These are phyloP conservation scores for Geosmithia flava DNA, from an alignment of 2,329 filamentous ascomycete species.

Conservation along the genomic window DNA sequence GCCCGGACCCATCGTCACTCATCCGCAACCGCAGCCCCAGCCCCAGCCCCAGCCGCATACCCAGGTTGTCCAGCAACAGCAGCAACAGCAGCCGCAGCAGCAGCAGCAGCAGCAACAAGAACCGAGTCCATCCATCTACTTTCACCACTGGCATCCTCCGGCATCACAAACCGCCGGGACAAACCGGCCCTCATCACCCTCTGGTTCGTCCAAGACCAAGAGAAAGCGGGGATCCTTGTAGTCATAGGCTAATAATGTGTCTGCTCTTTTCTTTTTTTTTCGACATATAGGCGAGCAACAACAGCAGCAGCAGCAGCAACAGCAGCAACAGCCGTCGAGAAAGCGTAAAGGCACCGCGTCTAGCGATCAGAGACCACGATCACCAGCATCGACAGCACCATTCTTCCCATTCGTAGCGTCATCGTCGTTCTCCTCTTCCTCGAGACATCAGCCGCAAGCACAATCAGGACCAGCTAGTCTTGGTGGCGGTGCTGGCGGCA, in stretches of 20 bases:
- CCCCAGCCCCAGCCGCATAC: too few relatives aligned
- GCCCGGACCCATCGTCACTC: too few relatives aligned
- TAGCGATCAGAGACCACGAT: slow-evolving; percentile 14
- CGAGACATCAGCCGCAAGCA: slow-evolving; percentile 9
- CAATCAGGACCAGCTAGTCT: slow-evolving; percentile 2
- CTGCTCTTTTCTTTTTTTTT: slow-evolving; percentile 19
- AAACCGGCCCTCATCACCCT: slow-evolving; percentile 60
- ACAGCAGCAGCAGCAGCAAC: slow-evolving; percentile 54
- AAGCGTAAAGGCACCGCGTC: slow-evolving; percentile 8
- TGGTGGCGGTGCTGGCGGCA: too few relatives aligned
- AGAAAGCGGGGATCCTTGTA: slow-evolving; percentile 21
- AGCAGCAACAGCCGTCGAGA: neutral
- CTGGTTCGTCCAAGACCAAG: slow-evolving; percentile 54
- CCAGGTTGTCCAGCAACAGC: neutral
- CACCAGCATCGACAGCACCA: neutral
- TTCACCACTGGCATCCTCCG: slow-evolving; percentile 88
- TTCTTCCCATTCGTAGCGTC: slow-evolving; percentile 5
- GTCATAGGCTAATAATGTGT: slow-evolving; percentile 10
- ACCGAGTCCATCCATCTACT: slow-evolving; percentile 68
- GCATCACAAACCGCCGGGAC: slow-evolving; percentile 42
- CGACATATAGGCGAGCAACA: slow-evolving; percentile 58
- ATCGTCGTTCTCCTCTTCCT: slow-evolving; percentile 10
- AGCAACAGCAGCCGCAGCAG: neutral
- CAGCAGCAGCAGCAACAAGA: slow-evolving; percentile 38
- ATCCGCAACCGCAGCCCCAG: neutral